Evolutionary conservation across 2,329 filamentous ascomycete genomes (phyloP), one percentile per base, ranked within the genome.

Genomic region (Talaromyces amestolkiae): DNA sequence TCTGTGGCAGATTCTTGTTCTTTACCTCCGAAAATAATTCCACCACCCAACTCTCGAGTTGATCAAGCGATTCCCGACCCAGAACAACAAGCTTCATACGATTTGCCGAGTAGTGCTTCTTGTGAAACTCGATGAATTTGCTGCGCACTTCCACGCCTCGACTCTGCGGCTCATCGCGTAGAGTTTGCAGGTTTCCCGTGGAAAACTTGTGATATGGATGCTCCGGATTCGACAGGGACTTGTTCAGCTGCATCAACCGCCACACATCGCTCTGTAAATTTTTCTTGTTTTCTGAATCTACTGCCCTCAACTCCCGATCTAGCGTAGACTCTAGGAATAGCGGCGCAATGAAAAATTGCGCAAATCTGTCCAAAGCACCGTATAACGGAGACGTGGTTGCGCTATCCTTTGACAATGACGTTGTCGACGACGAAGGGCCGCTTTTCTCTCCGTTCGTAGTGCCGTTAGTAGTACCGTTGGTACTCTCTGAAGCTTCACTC

Each of bases 211-310:
- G 91, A 76, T 91, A 96, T 0, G 93, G 93, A 72, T 97, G 93
- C 15, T 89, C 87, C 3, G 91, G 89, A 76, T 94, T 97, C 2
- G 92, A 92, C n/a, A 95, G 81, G 3, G 90, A 90, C 80, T 96
- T 96, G 74, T 92, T 91, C 27, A 97, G 84, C 78, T 97, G 93
- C 73, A 94, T 88, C 68, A 96, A 80, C 17, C 93, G 87, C 92
- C 93, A 97, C 64, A 86, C 86, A 73, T 97, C 93, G 75, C 87
- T 94, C 79, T 97, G 93, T 58, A 97, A 81, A 71, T 97, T 97
- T 85, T 97, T 97, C 85, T 97, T 97, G 81, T 97, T 96, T 78
- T 97, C 93, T 5, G 93, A 97, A 74, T 97, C 93, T 22, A 97
- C 93, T 0, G 93, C 93, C 69, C 86, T 88, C 68, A 97, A 83